phyloP scores from a whole-genome alignment of 1,139 yeast genomes.

The Debaryomyces sp. region DNA sequence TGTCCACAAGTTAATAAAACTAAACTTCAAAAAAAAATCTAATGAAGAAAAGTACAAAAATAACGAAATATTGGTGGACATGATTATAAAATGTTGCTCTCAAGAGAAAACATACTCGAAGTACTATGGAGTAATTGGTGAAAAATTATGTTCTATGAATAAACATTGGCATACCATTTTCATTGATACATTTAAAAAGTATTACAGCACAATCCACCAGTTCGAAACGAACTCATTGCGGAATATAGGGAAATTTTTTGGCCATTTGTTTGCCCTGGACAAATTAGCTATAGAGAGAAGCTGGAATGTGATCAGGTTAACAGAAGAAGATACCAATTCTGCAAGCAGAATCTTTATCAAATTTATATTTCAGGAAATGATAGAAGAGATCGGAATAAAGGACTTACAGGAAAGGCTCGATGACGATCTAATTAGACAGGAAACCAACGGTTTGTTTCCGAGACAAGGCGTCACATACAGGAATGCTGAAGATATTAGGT shows the following conservation, averaged over 20 bases:
- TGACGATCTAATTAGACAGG: constrained; percentile 48
- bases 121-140: constrained; percentile 79
- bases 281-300: constrained; percentile 47
- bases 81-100: constrained; percentile 80
- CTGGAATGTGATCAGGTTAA: constrained; percentile 64
- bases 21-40: constrained; percentile 41
- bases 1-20: constrained; percentile 73
- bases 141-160: constrained; percentile 54
- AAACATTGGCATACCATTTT: constrained; percentile 61
- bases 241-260: constrained; percentile 85
- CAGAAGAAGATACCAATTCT: constrained; percentile 75
- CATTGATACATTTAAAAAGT: constrained; percentile 52
- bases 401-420: constrained; percentile 54
- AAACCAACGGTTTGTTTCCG: constrained; percentile 54
- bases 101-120: constrained; percentile 90
- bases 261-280: constrained; percentile 77
- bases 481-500: constrained; percentile 64
- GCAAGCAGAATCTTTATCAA: constrained; percentile 83
- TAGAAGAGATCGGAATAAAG: constrained; percentile 71
- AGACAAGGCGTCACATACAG: constrained; percentile 38
- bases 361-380: constrained; percentile 77
- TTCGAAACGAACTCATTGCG: constrained; percentile 74
- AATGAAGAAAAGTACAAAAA: constrained; percentile 27
- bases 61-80: constrained; percentile 58
- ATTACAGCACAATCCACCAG: constrained; percentile 62